A percentile compares a stretch with the other conserved stretches of the same genome.
These are phyloP conservation scores for Onygena corvina DNA, from an alignment of 2,329 filamentous ascomycete genomes.

Conservation along the genomic window DNA sequence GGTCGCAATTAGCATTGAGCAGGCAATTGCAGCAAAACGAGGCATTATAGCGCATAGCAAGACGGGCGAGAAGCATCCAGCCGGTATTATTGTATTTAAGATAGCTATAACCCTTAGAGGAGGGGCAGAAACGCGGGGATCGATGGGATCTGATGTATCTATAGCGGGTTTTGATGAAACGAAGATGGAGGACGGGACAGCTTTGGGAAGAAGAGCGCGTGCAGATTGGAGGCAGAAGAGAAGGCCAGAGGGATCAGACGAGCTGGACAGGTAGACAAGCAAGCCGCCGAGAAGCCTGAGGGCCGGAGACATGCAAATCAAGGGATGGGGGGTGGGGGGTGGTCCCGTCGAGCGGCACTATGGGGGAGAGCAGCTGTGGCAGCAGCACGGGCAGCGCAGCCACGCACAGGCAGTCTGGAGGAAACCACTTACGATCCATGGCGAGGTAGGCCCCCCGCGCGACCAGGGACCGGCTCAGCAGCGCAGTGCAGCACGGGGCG, in stretches of 20 bases:
- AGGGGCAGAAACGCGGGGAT: slow-evolving; percentile 19
- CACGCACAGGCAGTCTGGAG: slow-evolving; percentile 18
- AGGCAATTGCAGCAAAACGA: slow-evolving; percentile 7
- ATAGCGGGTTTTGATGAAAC: slow-evolving; percentile 25
- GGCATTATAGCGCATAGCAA: slow-evolving; percentile 16
- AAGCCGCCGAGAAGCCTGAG: background rate
- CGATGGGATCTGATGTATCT: slow-evolving; percentile 32
- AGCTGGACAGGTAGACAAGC: background rate
- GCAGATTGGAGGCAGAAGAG: background rate
- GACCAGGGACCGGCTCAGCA: slow-evolving; percentile 1
- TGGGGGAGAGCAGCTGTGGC: background rate
- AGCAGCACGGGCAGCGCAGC: background rate
- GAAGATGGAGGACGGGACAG: slow-evolving; percentile 10
- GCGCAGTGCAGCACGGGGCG: slow-evolving; percentile 20
- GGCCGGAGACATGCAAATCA: background rate
- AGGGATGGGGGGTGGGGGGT: background rate
- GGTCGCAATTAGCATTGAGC: slow-evolving; percentile 34
- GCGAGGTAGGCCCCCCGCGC: slow-evolving; percentile 36
- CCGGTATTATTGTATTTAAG: slow-evolving; percentile 16
- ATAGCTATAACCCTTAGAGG: slow-evolving; percentile 18
- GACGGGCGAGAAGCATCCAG: slow-evolving; percentile 27
- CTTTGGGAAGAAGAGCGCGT: background rate
- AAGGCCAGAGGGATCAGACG: background rate
- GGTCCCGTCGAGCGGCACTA: background rate
- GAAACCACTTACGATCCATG: slow-evolving; percentile 49